These are phyloP conservation scores for Trichoderma citrinoviride DNA, from an alignment of 2,329 filamentous ascomycete genomes.

Conservation along the genomic window DNA sequence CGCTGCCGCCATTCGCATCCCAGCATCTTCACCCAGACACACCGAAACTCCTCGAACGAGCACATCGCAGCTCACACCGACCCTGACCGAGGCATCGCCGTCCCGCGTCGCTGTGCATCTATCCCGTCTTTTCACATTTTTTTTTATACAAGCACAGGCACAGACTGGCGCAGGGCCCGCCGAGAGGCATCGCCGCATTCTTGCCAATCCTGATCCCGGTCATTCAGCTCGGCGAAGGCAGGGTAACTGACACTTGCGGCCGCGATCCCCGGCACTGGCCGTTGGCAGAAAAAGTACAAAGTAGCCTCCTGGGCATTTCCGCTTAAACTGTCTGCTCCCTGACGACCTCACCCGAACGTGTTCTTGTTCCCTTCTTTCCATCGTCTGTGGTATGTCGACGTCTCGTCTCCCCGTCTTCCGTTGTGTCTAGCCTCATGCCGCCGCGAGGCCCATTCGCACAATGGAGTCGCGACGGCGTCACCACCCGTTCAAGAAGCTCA, in stretches of 20 bases:
- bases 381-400: conserved; percentile 19
- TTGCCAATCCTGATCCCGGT: conserved; percentile 18
- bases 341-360: conserved; percentile 8
- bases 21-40: neutral
- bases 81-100: neutral
- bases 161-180: conserved; percentile 4
- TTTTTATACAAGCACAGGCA: conserved; percentile 7
- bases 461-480: conserved; percentile 30
- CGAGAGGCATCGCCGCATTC: conserved; percentile 12
- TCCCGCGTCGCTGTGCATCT: conserved; percentile 8
- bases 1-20: neutral
- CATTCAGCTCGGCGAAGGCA: conserved; percentile 4
- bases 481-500: conserved; percentile 34
- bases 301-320: conserved; percentile 15
- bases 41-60: neutral
- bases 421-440: neutral
- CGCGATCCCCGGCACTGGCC: conserved; percentile 8
- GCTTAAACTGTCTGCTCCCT: conserved; percentile 6
- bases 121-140: conserved; percentile 6
- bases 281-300: neutral
- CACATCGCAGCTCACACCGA: neutral
- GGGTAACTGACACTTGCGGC: conserved; percentile 18
- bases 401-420: neutral
- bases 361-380: neutral
- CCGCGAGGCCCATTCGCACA: conserved; percentile 17